These are phyloP conservation scores for Metschnikowia koreensis DNA, from an alignment of 805 yeast genomes.

Conservation along the genomic window DNA sequence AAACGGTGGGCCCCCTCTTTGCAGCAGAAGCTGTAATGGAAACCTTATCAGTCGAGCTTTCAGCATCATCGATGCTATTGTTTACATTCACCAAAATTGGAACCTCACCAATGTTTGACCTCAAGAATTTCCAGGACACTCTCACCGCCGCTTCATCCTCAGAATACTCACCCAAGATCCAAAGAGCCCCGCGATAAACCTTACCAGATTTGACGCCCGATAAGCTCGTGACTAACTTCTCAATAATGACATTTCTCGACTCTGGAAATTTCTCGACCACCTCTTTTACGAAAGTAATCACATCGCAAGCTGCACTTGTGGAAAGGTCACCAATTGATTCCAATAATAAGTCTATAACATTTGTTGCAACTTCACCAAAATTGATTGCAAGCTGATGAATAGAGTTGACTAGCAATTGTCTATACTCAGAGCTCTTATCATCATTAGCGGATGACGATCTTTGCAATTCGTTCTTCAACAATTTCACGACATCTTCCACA, in stretches of 20 bases:
- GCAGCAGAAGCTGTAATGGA: not conserved
- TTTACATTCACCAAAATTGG: conserved; percentile 81
- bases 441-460: conserved; percentile 67
- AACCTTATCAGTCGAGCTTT: conserved; percentile 12
- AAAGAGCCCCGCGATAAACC: conserved; percentile 87
- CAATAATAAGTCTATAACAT: conserved; percentile 81
- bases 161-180: conserved; percentile 95
- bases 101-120: conserved; percentile 82
- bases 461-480: conserved; percentile 87
- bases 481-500: conserved; percentile 88
- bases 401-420: conserved; percentile 83
- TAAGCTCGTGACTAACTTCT: conserved; percentile 60
- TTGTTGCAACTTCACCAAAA: conserved; percentile 87
- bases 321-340: conserved; percentile 85
- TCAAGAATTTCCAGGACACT: conserved; percentile 82
- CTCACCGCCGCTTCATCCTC: conserved; percentile 68
- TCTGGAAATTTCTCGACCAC: conserved; percentile 90
- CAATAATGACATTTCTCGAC: conserved; percentile 62
- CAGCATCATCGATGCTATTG: conserved; percentile 31
- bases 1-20: conserved; percentile 67
- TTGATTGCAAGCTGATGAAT: conserved; percentile 86
- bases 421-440: conserved; percentile 80
- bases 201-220: conserved; percentile 77
- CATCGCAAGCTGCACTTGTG: conserved; percentile 83
- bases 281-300: conserved; percentile 87